A percentile compares a stretch with the other conserved stretches of the same genome.
phyloP scores from a whole-genome alignment of 345 rosid genomes.

The Zanthoxylum bungeanum region DNA sequence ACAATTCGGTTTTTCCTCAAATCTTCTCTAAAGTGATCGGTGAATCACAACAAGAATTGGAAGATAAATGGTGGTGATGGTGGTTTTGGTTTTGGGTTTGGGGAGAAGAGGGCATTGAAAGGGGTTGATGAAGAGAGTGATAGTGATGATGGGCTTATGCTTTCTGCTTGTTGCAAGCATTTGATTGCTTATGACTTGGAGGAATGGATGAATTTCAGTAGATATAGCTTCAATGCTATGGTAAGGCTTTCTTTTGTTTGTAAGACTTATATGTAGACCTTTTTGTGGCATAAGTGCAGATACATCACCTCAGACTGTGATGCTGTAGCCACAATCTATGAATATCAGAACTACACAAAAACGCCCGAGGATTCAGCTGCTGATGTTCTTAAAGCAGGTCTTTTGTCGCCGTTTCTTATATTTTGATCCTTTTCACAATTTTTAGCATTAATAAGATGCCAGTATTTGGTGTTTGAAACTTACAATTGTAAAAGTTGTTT shows the following conservation, averaged over 20 bases:
- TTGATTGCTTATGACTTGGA: conserved; percentile 91
- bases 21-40: no score
- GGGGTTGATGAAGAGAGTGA: conserved; percentile 28
- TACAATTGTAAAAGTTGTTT: conserved; percentile 9
- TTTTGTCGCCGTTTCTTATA: conserved; percentile 5
- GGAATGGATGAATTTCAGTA: conserved; percentile 65
- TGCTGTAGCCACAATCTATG: conserved; percentile 83
- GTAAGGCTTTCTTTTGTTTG: conserved; percentile 33
- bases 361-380: conserved; percentile 75
- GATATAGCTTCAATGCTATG: conserved; percentile 88
- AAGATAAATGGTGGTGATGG: conserved; percentile 11
- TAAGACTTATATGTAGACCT: conserved; percentile 1
- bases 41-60: no score
- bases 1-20: no score
- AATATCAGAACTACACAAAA: conserved; percentile 67
- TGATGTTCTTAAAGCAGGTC: conserved; percentile 84
- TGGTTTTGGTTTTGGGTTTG: conserved; percentile 18
- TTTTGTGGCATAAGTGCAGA: conserved; percentile 34
- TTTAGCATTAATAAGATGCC: neutral
- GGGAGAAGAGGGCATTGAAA: conserved; percentile 27
- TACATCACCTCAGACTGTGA: conserved; percentile 95
- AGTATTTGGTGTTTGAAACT: neutral
- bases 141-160: conserved; percentile 51
- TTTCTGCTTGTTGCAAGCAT: conserved; percentile 97
- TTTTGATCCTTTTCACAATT: neutral